Evolutionary conservation across 805 yeast species (phyloP).

Genomic region (Metschnikowia hibisci): DNA sequence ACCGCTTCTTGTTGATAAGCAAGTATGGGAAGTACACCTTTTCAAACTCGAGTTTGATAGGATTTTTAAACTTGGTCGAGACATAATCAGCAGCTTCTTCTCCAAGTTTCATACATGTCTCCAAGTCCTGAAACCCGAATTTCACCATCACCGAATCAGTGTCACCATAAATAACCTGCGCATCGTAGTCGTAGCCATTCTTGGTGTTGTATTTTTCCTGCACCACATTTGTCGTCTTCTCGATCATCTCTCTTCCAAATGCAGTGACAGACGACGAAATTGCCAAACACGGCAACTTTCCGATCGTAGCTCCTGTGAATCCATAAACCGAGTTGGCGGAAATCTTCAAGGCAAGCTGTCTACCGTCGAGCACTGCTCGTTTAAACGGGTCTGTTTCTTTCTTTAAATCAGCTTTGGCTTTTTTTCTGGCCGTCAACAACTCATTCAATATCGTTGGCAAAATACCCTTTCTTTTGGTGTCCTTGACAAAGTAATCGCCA

Average conservation of each 20-base stretch:
- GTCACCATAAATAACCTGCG: slow-evolving; percentile 95
- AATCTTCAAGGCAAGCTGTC: slow-evolving; percentile 92
- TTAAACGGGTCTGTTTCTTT: slow-evolving; percentile 93
- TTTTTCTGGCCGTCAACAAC: slow-evolving; percentile 83
- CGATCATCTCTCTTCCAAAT: slow-evolving; percentile 96
- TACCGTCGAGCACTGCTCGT: slow-evolving; percentile 90
- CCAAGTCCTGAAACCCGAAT: slow-evolving; percentile 79
- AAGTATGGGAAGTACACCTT: slow-evolving; percentile 94
- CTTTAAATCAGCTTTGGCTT: slow-evolving; percentile 86
- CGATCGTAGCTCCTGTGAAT: slow-evolving; percentile 98
- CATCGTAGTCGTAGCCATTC: slow-evolving; percentile 81
- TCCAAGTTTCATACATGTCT: slow-evolving; percentile 85
- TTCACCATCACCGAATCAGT: slow-evolving; percentile 99
- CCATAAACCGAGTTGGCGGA: slow-evolving; percentile 99
- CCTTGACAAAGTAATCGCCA: slow-evolving; percentile 83
- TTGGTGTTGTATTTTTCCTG: slow-evolving; percentile 72
- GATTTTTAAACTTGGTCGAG: slow-evolving; percentile 71
- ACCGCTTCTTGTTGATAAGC: slow-evolving; percentile 90
- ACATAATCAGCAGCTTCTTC: slow-evolving; percentile 91
- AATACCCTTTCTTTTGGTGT: slow-evolving; percentile 69
- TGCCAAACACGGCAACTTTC: slow-evolving; percentile 93
- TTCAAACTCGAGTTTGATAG: slow-evolving; percentile 93
- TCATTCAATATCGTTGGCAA: slow-evolving; percentile 90
- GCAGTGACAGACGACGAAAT: slow-evolving; percentile 95
- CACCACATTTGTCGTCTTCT: slow-evolving; percentile 80